Percentiles rank a stretch among this genome's conserved stretches.
These are phyloP conservation scores for Pythium apleroticum DNA, from an alignment of 352 stramenopile genomes.

Conservation along the genomic window DNA sequence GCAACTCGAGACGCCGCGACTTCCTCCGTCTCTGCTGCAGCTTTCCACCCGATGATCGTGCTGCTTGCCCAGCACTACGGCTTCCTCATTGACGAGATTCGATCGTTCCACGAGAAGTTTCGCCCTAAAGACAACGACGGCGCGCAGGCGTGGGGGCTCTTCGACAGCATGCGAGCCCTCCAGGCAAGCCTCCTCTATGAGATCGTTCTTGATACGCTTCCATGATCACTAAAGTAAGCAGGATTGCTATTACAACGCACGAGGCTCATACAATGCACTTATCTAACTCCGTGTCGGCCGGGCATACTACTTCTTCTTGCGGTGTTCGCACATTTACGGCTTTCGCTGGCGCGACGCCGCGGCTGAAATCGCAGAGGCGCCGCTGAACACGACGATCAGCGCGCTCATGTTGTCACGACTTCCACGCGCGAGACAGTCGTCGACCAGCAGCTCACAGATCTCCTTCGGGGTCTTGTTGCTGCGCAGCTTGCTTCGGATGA, in stretches of 20 bases:
- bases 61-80: conserved; percentile 20
- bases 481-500: conserved; percentile 81
- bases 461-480: conserved; percentile 54
- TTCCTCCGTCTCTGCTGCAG: not conserved
- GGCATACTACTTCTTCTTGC: not conserved
- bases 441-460: conserved; percentile 74
- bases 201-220: conserved; percentile 26
- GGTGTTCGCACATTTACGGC: conserved; percentile 10
- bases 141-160: not conserved
- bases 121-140: not conserved
- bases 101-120: conserved; percentile 21
- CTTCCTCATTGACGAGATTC: conserved; percentile 27
- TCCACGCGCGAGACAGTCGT: conserved; percentile 80
- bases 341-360: conserved; percentile 24
- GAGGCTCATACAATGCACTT: conserved; percentile 6
- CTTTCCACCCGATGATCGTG: conserved; percentile 28
- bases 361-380: conserved; percentile 19
- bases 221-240: conserved; percentile 27
- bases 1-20: not conserved
- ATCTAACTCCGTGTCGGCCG: not conserved
- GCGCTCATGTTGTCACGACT: conserved; percentile 89
- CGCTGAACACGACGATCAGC: conserved; percentile 75
- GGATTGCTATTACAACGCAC: conserved; percentile 2
- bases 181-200: conserved; percentile 58
- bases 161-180: conserved; percentile 34